phyloP scores from a whole-genome alignment of 2,329 filamentous ascomycete genomes.

The Monilinia vaccinii-corymbosi region DNA sequence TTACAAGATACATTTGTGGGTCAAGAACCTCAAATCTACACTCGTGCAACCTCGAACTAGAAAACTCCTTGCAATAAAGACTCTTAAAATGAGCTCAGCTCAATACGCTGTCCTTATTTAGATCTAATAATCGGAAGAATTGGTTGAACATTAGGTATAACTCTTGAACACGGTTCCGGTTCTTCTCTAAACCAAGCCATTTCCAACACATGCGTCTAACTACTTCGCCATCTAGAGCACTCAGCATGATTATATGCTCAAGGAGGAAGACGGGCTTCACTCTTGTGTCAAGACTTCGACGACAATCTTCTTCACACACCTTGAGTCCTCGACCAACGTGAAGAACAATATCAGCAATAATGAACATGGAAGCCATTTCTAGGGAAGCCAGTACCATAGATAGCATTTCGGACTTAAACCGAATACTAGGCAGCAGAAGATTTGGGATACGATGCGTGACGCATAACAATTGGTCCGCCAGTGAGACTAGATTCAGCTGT shows the following conservation, averaged over 20 bases:
- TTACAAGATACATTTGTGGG: background rate
- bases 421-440: background rate
- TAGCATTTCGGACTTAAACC: background rate
- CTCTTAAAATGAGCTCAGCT: background rate
- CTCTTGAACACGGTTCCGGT: background rate
- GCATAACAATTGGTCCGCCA: background rate
- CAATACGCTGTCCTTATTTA: background rate
- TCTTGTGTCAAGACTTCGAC: conserved; percentile 72
- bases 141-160: conserved; percentile 72
- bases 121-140: conserved; percentile 65
- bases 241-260: conserved; percentile 70
- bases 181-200: background rate
- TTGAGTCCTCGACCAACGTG: background rate
- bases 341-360: background rate
- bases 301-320: background rate
- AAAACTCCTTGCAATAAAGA: background rate
- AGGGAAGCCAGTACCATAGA: background rate
- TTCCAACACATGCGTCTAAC: conserved; percentile 37
- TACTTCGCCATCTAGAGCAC: conserved; percentile 75
- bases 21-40: background rate
- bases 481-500: background rate
- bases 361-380: background rate
- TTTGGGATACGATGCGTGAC: background rate
- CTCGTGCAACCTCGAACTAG: background rate
- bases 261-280: conserved; percentile 87